These are phyloP conservation scores for Lactuca sativa DNA, from an alignment of 129 eudicot species.

Conservation along the genomic window DNA sequence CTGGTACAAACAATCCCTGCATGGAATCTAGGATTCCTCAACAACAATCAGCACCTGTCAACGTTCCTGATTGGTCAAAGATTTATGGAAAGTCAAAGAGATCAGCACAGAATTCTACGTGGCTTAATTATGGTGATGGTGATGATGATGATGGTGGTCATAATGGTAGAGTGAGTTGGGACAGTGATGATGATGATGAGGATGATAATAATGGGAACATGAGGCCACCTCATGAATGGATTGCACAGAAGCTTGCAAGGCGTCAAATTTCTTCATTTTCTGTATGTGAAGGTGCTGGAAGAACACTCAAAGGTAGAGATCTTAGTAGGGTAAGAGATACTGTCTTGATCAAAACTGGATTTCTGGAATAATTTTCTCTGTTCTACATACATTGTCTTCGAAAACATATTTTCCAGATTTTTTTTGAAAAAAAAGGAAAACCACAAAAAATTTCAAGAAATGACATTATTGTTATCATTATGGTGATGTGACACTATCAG, in stretches of 20 bases:
- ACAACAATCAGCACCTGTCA: conserved; percentile 76
- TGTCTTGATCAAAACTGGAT: conserved; percentile 54
- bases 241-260: conserved; percentile 70
- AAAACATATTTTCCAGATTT: neutral
- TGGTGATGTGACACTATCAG: conserved; percentile 7
- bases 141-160: conserved; percentile 8
- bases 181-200: conserved; percentile 38
- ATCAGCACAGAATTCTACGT: conserved; percentile 31
- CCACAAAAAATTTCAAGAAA: too few species aligned
- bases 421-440: too few species aligned
- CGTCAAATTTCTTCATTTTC: conserved; percentile 72
- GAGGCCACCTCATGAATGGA: conserved; percentile 93
- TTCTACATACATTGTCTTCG: neutral
- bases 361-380: conserved; percentile 38
- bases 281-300: conserved; percentile 91
- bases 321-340: conserved; percentile 76
- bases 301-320: conserved; percentile 92
- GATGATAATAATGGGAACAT: conserved; percentile 31
- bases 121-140: conserved; percentile 32
- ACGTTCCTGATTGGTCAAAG: conserved; percentile 87
- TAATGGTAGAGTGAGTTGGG: conserved; percentile 29
- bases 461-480: conserved; percentile 10
- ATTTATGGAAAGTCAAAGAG: conserved; percentile 59
- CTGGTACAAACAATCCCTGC: conserved; percentile 16
- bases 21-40: conserved; percentile 38